A percentile compares a stretch with the other conserved stretches of the same genome.
Evolutionary conservation across 1,139 yeast species (phyloP).

Genomic region (Hyphopichia pseudoburtonii): DNA sequence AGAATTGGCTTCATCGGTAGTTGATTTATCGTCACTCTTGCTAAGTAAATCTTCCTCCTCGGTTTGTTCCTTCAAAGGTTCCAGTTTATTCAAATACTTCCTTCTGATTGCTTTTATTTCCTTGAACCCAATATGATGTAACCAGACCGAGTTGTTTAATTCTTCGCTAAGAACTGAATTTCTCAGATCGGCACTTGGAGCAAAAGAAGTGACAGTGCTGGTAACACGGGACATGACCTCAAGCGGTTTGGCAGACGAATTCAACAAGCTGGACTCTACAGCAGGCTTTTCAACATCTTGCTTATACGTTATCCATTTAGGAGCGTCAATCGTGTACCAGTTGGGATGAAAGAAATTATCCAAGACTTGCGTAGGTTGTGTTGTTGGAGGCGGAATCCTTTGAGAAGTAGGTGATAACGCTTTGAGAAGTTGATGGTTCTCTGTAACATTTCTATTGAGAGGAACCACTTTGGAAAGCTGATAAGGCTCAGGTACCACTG

Average conservation of each 20-base stretch:
- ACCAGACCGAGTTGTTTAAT: conserved; percentile 73
- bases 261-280: conserved; percentile 21
- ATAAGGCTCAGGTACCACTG: conserved; percentile 60
- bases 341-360: conserved; percentile 80
- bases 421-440: conserved; percentile 44
- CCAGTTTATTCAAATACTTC: conserved; percentile 17
- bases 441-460: conserved; percentile 27
- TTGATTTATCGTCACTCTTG: conserved; percentile 11
- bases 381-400: conserved; percentile 56
- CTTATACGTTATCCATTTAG: conserved; percentile 74
- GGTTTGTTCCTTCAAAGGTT: conserved; percentile 8
- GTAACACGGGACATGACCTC: conserved; percentile 13
- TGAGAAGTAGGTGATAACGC: conserved; percentile 48
- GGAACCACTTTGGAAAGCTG: conserved; percentile 62
- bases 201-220: conserved; percentile 67
- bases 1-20: conserved; percentile 7
- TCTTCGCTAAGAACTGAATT: conserved; percentile 64
- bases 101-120: conserved; percentile 42
- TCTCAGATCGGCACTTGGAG: conserved; percentile 73
- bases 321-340: conserved; percentile 78
- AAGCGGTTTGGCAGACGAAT: conserved; percentile 7
- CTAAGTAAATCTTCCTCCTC: conserved; percentile 2
- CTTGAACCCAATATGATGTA: conserved; percentile 65
- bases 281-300: conserved; percentile 28
- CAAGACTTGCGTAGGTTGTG: conserved; percentile 66